Evolutionary conservation across 768 basidiomycete species (phyloP), one percentile per base, ranked within the genome.

Genomic region (Boletus vinaceobasis): DNA sequence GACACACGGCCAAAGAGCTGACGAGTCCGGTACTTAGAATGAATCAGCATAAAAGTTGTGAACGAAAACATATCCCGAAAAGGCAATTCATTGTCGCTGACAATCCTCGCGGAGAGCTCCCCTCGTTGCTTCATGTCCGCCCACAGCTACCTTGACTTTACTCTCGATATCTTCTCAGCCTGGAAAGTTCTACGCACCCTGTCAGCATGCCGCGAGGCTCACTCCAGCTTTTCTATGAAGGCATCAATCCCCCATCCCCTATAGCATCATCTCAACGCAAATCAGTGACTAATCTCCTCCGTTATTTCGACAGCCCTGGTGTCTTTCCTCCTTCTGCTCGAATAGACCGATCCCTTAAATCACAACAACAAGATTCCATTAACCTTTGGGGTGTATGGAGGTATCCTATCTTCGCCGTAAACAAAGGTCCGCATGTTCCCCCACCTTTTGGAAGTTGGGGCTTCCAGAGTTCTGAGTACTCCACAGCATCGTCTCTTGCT

Each of bases 331-430:
- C 89, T 0, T 89, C 88, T 8, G 78, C 90, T 44, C 82, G 90
- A 40, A 75, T 91, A 33, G 81, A 88, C 59, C 80, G 83, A 26
- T 83, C 79, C 60, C 75, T 88, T n/a, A 85, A 83, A 67, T 78
- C 77, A 37, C 75, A 80, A 59, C 77, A 81, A 38, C 71, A 77
- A 43, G 73, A 74, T 21, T 82, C 86, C 0, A 60, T 89, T 48
- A 79, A 79, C 40, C 64, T 89, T 9, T 86, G 86, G 82, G 80
- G 90, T 63, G 74, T 83, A 54, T 88, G 87, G 82, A 87, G 82
- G 68, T 83, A 86, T 65, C 85, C 83, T 5, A 67, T 79, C n/a
- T 75, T 87, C 55, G 81, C 83, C 7, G 81, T 82, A 0, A 73
- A 79, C 33, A 90, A 89, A 79, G 86, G 88, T 88, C 48, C 46